Percentiles rank a stretch among this genome's conserved stretches.
Conservation (phyloP, 2,329 filamentous ascomycete genomes). For the Cercospora sp. region DNA sequence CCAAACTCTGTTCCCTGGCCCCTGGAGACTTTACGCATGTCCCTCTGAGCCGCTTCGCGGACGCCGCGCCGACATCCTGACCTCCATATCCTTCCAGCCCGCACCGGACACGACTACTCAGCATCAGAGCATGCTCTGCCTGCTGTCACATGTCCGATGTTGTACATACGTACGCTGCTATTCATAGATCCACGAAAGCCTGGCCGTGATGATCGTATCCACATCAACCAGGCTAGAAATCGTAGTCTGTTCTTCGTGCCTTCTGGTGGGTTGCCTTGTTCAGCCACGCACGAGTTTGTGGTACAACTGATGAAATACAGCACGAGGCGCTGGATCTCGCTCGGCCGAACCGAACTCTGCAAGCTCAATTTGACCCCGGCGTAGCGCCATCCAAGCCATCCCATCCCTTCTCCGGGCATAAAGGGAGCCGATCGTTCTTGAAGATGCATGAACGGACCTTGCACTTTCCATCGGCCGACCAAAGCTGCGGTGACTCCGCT, state of each 20-base stretch:
- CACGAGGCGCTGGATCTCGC: not conserved
- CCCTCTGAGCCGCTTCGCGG: not conserved
- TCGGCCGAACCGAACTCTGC: not conserved
- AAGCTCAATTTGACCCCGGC: not conserved
- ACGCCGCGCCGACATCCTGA: not conserved
- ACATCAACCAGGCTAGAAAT: not conserved
- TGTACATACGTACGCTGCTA: not conserved
- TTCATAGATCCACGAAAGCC: not conserved
- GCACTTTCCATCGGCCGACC: not conserved
- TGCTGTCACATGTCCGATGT: not conserved
- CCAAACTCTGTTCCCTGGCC: not conserved
- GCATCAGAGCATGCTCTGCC: not conserved
- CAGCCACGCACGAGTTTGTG: not conserved
- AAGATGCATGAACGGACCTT: not conserved
- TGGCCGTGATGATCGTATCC: not conserved
- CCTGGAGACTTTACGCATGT: not conserved
- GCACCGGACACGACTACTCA: not conserved
- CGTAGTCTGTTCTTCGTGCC: not conserved
- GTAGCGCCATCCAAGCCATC: not conserved
- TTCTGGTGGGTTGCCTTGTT: not conserved
- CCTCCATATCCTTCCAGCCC: not conserved
- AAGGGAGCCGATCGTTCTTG: not conserved
- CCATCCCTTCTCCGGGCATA: not conserved
- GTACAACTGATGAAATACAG: not conserved
- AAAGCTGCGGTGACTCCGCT: not conserved